Evolutionary conservation across 176 grass and related monocot genomes (phyloP).

Genomic region (Puya raimondii): DNA sequence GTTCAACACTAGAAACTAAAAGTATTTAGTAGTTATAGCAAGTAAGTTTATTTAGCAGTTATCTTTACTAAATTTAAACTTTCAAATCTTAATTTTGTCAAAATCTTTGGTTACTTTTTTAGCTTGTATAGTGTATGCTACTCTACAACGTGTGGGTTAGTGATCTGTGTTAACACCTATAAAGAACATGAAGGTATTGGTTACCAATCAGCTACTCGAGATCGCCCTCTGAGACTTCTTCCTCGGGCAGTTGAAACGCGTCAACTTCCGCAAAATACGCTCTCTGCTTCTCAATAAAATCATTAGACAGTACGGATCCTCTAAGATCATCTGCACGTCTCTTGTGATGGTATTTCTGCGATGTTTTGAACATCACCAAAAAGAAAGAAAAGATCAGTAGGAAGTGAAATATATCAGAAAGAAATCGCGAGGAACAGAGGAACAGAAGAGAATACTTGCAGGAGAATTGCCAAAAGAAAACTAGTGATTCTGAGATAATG

Average conservation of each 20-base stretch:
- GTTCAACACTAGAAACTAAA: background rate
- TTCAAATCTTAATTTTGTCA: background rate
- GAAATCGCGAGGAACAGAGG: background rate
- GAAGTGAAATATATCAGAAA: background rate
- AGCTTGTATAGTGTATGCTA: background rate
- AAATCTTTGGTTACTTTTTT: background rate
- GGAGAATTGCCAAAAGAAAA: too few relatives aligned
- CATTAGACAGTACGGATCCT: slow-evolving; percentile 1
- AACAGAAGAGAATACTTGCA: too few relatives aligned
- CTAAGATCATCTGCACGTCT: background rate
- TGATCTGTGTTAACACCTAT: background rate
- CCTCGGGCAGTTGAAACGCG: slow-evolving; percentile 30
- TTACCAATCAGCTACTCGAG: slow-evolving; percentile 14
- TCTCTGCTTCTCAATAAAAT: slow-evolving; percentile 36
- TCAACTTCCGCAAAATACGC: slow-evolving; percentile 41
- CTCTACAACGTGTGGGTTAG: background rate
- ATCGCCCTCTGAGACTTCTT: slow-evolving; percentile 25
- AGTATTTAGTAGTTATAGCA: background rate
- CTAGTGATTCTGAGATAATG: too few relatives aligned
- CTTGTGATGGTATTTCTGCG: background rate
- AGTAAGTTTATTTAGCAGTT: background rate
- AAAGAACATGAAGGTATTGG: background rate
- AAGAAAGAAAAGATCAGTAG: background rate
- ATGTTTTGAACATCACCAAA: background rate
- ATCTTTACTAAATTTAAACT: background rate